Percentiles rank a stretch among this genome's conserved stretches.
Conservation (phyloP, 768 basidiomycete species). For the Mrakia frigida region DNA sequence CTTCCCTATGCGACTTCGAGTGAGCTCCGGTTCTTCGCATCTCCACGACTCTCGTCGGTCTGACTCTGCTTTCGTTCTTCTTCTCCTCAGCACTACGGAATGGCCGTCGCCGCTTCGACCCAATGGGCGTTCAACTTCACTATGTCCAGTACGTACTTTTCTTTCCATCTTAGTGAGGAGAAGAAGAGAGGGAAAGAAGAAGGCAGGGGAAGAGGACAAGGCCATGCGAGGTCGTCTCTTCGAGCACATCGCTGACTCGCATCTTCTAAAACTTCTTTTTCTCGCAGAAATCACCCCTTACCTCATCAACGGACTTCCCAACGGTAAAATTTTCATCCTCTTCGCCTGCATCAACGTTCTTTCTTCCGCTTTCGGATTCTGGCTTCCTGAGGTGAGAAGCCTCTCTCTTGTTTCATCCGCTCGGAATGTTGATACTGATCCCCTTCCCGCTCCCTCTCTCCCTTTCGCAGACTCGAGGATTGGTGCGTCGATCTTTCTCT, state of each 20-base stretch:
- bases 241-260: not conserved
- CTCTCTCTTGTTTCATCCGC: no score
- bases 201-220: no score
- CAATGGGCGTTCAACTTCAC: constrained; percentile 29
- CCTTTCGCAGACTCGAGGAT: no score
- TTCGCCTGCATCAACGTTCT: constrained; percentile 11
- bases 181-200: no score
- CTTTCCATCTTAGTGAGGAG: not conserved
- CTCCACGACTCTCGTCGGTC: no score
- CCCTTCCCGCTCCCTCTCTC: no score
- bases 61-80: not conserved
- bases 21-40: no score
- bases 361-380: constrained; percentile 5
- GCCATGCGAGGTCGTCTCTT: no score
- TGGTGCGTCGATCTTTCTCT: no score
- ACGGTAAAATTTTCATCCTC: constrained; percentile 13
- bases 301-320: constrained; percentile 21
- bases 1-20: constrained; percentile 22
- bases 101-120: constrained; percentile 20
- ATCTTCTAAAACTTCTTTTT: not conserved
- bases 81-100: not conserved
- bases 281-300: constrained; percentile 18
- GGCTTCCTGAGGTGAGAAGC: not conserved
- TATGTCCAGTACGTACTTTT: not conserved
- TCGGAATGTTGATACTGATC: no score